Percentiles rank a stretch among this genome's conserved stretches.
Conservation (phyloP, 2,329 filamentous ascomycete genomes). For the Apiospora sp. region DNA sequence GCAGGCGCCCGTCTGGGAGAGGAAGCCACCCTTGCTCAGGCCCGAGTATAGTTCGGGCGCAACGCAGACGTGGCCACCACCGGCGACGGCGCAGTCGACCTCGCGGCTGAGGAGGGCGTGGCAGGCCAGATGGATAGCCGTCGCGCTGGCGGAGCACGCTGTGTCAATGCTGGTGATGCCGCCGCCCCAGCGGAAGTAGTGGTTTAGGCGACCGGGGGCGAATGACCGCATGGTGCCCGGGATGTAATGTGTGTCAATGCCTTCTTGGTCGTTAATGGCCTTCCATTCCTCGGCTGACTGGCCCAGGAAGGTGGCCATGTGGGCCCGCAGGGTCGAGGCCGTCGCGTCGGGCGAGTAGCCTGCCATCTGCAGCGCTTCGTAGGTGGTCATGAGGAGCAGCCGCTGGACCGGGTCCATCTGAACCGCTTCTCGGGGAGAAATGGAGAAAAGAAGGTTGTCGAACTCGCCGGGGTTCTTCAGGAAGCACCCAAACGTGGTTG, state of each 20-base stretch:
- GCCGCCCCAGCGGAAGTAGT: conserved; percentile 44
- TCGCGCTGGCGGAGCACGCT: conserved; percentile 45
- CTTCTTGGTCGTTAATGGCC: conserved; percentile 37
- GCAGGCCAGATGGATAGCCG: conserved; percentile 46
- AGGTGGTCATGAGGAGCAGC: conserved; percentile 33
- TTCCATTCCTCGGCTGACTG: conserved; percentile 46
- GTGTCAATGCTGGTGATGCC: conserved; percentile 40
- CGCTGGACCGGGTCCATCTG: conserved; percentile 33
- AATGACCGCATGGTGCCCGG: conserved; percentile 41
- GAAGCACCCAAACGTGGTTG: conserved; percentile 33
- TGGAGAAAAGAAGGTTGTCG: conserved; percentile 34
- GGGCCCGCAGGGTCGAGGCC: conserved; percentile 26
- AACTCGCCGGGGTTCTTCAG: conserved; percentile 38
- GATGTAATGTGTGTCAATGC: conserved; percentile 53
- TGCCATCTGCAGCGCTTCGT: conserved; percentile 37
- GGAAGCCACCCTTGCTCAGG: conserved; percentile 65
- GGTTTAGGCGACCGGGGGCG: conserved; percentile 37
- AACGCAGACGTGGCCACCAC: conserved; percentile 27
- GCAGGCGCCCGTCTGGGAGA: conserved; percentile 34
- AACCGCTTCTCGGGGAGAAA: conserved; percentile 34
- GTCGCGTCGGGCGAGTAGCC: conserved; percentile 34
- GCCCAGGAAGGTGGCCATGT: conserved; percentile 48
- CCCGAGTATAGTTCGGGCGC: conserved; percentile 59
- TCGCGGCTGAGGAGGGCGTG: conserved; percentile 44
- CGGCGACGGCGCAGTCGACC: conserved; percentile 45